phyloP scores from a whole-genome alignment of 768 basidiomycete genomes.

The Russula griseocarnosa region DNA sequence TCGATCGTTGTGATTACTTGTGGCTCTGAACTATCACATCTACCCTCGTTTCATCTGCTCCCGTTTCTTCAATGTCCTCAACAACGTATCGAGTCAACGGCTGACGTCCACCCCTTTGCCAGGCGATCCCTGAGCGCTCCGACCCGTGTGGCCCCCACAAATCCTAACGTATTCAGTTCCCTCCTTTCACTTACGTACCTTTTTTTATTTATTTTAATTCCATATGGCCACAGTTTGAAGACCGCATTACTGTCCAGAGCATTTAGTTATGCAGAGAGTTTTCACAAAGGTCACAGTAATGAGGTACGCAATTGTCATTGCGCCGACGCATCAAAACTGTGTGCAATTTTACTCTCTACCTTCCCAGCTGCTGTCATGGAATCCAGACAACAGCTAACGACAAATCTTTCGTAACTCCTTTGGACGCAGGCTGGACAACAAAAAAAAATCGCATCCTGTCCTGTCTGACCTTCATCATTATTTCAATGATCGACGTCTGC shows the following conservation, averaged over 20 bases:
- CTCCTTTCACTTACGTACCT: constrained; percentile 16
- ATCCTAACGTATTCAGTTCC: constrained; percentile 2
- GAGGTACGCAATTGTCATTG: constrained; percentile 23
- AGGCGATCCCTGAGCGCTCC: constrained; percentile 7
- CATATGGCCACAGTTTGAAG: constrained; percentile 15
- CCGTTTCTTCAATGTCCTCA: not conserved
- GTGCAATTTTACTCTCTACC: constrained; percentile 18
- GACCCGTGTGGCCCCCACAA: constrained; percentile 13
- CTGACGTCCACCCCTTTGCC: not conserved
- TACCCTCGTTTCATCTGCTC: not conserved
- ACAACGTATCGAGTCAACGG: not conserved
- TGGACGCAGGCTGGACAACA: not conserved
- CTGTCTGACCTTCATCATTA: not conserved
- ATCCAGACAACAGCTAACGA: not conserved
- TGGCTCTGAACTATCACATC: not conserved
- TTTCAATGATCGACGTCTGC: not conserved
- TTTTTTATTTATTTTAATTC: constrained; percentile 6
- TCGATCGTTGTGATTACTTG: not conserved
- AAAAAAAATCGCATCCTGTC: not conserved
- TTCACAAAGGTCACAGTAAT: not conserved
- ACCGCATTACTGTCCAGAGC: constrained; percentile 3
- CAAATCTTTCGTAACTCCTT: not conserved
- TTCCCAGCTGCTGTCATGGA: not conserved
- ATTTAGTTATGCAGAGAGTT: constrained; percentile 2
- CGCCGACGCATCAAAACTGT: constrained; percentile 20